Evolutionary conservation across 2,329 filamentous ascomycete genomes (phyloP), one percentile per base, ranked within the genome.

Genomic region (Pleomassaria siparia): DNA sequence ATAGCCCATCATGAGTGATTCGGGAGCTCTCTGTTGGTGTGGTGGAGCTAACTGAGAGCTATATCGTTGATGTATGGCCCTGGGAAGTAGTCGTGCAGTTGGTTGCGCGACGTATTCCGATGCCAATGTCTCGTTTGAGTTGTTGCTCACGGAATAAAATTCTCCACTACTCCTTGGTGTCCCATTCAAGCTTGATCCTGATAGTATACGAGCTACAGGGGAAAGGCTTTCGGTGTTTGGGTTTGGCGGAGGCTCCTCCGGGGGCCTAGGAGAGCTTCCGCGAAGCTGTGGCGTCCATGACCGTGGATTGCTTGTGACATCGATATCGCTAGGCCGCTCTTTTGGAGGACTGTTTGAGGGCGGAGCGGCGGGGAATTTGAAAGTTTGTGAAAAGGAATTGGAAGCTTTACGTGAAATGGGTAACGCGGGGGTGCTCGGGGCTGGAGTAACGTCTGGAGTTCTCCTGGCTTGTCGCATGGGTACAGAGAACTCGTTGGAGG

Each of bases 1-100:
- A 71, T 95, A 99, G 0, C 91, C 94, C 94, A 99, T 99, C 84
- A 99, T 95, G 44, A 99, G 74, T 1, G 87, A 86, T 67, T 97
- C 91, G 0, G 89, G 84, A 76, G 62, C 58, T 53, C 60, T 63
- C 21, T 59, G 59, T n/a, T 47, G 55, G 6, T 50, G 58, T 1
- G 61, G 55, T 0, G 52, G 74, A 72, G 49, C 61, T 40, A 70
- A 47, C 30, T 67, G 64, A 20, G 67, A 69, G 6, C 51, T 39
- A 32, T 54, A 60, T 32, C 66, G 59, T 40, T 66, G 64, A 44
- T 70, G 66, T 29, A 58, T 32, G 4, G 58, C 47, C 32, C 56
- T 55, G 22, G 60, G 57, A 15, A 84, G 76, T 12, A 87, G 66
- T 35, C 77, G 72, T 35, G 71, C 76, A 59, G 64, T 73, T 15